These are phyloP conservation scores for Diaporthe amygdali DNA, from an alignment of 2,329 filamentous ascomycete genomes.

Conservation along the genomic window DNA sequence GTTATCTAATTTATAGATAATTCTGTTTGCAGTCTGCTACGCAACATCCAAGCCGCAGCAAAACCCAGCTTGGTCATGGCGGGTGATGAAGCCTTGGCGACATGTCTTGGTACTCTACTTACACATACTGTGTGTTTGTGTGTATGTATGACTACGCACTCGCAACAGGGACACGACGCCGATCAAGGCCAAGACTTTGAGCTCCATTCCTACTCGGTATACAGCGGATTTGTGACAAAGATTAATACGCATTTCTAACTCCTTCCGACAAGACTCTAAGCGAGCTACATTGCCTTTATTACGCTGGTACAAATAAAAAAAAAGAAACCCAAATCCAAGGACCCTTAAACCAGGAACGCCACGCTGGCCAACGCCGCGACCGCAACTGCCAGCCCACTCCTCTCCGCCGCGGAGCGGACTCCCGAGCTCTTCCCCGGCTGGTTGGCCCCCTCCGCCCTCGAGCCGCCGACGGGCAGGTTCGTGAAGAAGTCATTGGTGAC, in stretches of 20 bases:
- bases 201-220: neutral
- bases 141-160: neutral
- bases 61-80: neutral
- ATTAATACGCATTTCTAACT: neutral
- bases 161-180: neutral
- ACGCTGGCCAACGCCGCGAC: constrained; percentile 11
- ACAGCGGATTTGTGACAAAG: neutral
- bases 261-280: neutral
- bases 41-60: neutral
- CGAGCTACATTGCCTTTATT: neutral
- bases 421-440: neutral
- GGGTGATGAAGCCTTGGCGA: neutral
- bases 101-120: neutral
- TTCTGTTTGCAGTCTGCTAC: constrained; percentile 8
- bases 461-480: neutral
- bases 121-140: no score
- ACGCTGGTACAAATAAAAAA: neutral
- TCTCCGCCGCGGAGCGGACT: constrained; percentile 3
- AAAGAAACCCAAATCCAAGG: neutral
- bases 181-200: neutral
- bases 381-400: neutral
- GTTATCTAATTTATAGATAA: constrained; percentile 22
- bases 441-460: neutral
- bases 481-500: constrained; percentile 13
- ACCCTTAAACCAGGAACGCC: constrained; percentile 1